phyloP scores from a whole-genome alignment of 768 basidiomycete genomes.

The Austroboletus eburneus region DNA sequence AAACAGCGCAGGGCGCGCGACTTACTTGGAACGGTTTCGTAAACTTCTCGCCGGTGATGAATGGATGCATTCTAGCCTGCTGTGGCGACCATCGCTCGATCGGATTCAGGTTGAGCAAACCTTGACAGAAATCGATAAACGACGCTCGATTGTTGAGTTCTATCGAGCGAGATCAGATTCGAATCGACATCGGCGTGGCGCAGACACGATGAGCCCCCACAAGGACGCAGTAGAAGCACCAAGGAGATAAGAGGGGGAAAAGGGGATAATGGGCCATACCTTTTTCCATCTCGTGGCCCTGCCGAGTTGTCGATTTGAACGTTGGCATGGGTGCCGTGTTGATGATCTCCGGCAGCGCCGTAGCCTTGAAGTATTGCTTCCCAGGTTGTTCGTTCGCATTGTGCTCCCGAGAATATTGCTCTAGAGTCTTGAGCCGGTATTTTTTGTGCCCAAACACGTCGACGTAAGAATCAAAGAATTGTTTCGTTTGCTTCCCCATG shows the following conservation, averaged over 20 bases:
- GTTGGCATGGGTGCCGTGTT: conserved; percentile 91
- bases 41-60: conserved; percentile 97
- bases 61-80: conserved; percentile 92
- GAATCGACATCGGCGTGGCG: conserved; percentile 1
- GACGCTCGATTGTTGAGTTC: conserved; percentile 92
- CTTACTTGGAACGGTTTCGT: conserved; percentile 80
- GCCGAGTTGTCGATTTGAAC: conserved; percentile 68
- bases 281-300: conserved; percentile 84
- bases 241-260: not conserved
- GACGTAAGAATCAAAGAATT: conserved; percentile 85
- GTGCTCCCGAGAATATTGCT: conserved; percentile 95
- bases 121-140: conserved; percentile 97
- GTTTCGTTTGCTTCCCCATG: conserved; percentile 88
- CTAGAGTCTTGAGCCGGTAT: conserved; percentile 83
- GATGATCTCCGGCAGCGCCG: conserved; percentile 90
- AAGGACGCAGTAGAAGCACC: not conserved
- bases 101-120: conserved; percentile 90
- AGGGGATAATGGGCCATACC: conserved; percentile 44
- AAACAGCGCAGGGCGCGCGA: conserved; percentile 1
- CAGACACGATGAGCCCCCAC: not conserved
- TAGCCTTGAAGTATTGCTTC: conserved; percentile 98
- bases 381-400: conserved; percentile 95
- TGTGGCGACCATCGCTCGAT: conserved; percentile 96
- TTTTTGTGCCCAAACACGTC: conserved; percentile 79
- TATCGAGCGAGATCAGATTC: conserved; percentile 32